These are phyloP conservation scores for Rhodofomes roseus DNA, from an alignment of 1,284 basidiomycete genomes.

Conservation along the genomic window DNA sequence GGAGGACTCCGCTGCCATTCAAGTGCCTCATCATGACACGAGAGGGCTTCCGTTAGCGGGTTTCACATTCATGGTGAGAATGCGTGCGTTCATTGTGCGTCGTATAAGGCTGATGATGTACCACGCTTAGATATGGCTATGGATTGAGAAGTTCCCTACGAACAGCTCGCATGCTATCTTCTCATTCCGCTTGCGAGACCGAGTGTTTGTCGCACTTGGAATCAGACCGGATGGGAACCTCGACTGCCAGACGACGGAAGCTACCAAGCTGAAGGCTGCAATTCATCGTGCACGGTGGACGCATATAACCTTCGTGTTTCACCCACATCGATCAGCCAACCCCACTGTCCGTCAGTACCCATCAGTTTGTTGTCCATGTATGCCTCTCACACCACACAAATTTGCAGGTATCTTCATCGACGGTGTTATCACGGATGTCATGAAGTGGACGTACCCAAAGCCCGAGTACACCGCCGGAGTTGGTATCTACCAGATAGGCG, in stretches of 20 bases:
- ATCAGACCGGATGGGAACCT: slow-evolving; percentile 56
- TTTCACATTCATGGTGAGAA: slow-evolving; percentile 64
- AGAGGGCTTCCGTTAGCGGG: slow-evolving; percentile 55
- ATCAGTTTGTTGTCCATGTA: background rate
- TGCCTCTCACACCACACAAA: background rate
- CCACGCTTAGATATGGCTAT: slow-evolving; percentile 58
- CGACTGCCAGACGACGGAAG: slow-evolving; percentile 42
- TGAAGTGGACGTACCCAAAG: slow-evolving; percentile 61
- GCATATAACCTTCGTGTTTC: slow-evolving; percentile 61
- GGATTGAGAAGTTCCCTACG: slow-evolving; percentile 55
- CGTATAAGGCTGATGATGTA: background rate
- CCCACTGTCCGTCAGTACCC: slow-evolving; percentile 58
- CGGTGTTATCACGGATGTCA: slow-evolving; percentile 56
- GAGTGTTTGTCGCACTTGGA: slow-evolving; percentile 39
- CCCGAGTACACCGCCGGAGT: slow-evolving; percentile 35
- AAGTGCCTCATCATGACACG: slow-evolving; percentile 37
- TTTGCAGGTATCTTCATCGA: slow-evolving; percentile 65
- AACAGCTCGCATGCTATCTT: slow-evolving; percentile 42
- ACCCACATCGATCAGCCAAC: slow-evolving; percentile 51
- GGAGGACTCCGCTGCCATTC: slow-evolving; percentile 48
- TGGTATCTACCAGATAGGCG: slow-evolving; percentile 51
- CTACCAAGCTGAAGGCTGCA: slow-evolving; percentile 41
- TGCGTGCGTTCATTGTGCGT: background rate
- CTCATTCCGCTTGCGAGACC: slow-evolving; percentile 35
- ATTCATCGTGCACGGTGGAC: slow-evolving; percentile 60